phyloP scores from a whole-genome alignment of 306 rosid species.

The Calophaca sinica region DNA sequence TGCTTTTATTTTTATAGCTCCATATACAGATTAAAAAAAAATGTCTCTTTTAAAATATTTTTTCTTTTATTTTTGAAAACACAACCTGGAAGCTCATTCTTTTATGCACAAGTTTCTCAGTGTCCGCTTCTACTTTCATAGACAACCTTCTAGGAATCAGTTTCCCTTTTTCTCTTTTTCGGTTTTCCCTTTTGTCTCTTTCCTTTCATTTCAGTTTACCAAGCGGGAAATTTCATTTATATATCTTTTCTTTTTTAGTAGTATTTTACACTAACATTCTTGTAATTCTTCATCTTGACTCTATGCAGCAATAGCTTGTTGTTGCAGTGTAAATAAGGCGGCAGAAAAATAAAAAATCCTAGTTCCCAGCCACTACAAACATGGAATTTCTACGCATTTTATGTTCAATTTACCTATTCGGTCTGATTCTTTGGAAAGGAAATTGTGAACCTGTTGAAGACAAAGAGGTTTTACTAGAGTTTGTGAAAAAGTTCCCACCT shows the following conservation, averaged over 20 bases:
- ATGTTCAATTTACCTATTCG: constrained; percentile 54
- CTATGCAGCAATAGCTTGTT: constrained; percentile 40
- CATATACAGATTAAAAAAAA: neutral
- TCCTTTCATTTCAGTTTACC: constrained; percentile 37
- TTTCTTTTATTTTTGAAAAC: neutral
- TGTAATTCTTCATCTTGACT: constrained; percentile 48
- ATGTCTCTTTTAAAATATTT: neutral
- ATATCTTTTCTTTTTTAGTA: neutral
- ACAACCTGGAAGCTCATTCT: constrained; percentile 58
- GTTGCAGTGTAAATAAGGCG: constrained; percentile 13
- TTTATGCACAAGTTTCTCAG: constrained; percentile 61
- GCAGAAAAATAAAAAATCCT: constrained; percentile 55
- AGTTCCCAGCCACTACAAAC: constrained; percentile 45
- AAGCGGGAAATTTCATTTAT: constrained; percentile 32
- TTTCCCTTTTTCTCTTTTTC: constrained; percentile 3
- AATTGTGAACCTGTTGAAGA: constrained; percentile 79
- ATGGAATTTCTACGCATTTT: constrained; percentile 57
- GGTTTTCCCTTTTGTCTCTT: neutral
- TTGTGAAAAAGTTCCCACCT: constrained; percentile 67
- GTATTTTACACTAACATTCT: constrained; percentile 36
- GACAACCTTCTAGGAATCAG: constrained; percentile 78
- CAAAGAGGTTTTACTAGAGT: constrained; percentile 74
- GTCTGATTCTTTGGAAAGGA: constrained; percentile 54
- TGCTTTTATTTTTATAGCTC: constrained; percentile 30
- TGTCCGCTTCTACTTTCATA: constrained; percentile 65